Evolutionary conservation across 257 asterid species (phyloP).

Genomic region (Anisodus acutangulus): DNA sequence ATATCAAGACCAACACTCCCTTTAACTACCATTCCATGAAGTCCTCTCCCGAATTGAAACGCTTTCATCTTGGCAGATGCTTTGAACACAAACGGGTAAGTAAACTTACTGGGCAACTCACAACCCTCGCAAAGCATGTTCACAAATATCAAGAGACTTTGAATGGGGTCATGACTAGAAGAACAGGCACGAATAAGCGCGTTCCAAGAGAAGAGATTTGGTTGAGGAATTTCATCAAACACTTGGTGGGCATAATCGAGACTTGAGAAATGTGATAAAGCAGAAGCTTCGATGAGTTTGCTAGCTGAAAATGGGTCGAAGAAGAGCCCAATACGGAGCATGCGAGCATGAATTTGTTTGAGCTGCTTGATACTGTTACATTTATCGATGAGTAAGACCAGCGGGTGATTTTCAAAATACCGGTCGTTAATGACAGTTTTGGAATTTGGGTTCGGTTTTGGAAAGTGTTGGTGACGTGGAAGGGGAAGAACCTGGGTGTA

Average conservation of each 20-base stretch:
- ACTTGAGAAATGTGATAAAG: constrained; percentile 59
- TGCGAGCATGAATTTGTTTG: constrained; percentile 72
- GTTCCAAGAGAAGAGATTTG: constrained; percentile 77
- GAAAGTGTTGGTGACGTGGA: constrained; percentile 23
- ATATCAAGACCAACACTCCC: constrained; percentile 56
- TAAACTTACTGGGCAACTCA: constrained; percentile 66
- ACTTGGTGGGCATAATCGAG: constrained; percentile 65
- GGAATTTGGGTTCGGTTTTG: constrained; percentile 34
- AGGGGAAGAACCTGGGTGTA: constrained; percentile 34
- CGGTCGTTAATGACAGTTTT: constrained; percentile 54
- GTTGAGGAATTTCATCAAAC: constrained; percentile 80
- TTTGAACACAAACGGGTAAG: constrained; percentile 81
- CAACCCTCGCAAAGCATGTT: constrained; percentile 48
- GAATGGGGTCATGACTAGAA: constrained; percentile 47
- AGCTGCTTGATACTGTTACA: constrained; percentile 58
- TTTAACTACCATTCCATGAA: constrained; percentile 79
- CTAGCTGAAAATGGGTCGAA: constrained; percentile 71
- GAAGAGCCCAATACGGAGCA: constrained; percentile 73
- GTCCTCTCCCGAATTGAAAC: constrained; percentile 56
- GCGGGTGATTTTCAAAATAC: constrained; percentile 60
- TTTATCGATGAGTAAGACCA: constrained; percentile 49
- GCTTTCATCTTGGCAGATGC: constrained; percentile 63
- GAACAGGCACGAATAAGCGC: constrained; percentile 72
- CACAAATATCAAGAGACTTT: constrained; percentile 46
- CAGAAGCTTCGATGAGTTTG: constrained; percentile 63